Percentiles rank a stretch among this genome's conserved stretches.
These are phyloP conservation scores for Pleurotus citrinopileatus DNA, from an alignment of 768 basidiomycete species.

Conservation along the genomic window DNA sequence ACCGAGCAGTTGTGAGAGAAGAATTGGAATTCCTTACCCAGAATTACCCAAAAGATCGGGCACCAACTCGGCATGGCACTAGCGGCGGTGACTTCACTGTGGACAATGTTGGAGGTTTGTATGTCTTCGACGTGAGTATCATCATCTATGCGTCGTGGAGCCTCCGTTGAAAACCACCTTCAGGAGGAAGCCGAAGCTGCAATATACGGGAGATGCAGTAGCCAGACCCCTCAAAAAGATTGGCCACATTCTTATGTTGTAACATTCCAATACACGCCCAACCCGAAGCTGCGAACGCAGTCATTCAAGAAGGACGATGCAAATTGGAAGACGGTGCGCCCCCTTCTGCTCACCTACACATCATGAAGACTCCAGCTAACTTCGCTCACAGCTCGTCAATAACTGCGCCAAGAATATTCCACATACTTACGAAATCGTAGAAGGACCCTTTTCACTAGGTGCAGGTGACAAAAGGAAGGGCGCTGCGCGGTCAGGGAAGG, in stretches of 20 bases:
- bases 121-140: not conserved
- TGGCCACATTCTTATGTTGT: not conserved
- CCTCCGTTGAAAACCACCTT: not conserved
- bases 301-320: not conserved
- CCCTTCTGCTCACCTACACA: not conserved
- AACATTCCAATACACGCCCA: not conserved
- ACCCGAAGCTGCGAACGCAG: not conserved
- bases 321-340: not conserved
- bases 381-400: slow-evolving; percentile 8
- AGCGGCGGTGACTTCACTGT: not conserved
- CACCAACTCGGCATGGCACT: not conserved
- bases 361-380: not conserved
- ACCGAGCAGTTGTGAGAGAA: not conserved
- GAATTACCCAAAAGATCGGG: not conserved
- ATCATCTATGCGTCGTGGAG: not conserved
- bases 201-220: not conserved
- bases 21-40: not conserved
- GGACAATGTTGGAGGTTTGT: not conserved
- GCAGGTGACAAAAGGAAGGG: not conserved
- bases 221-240: not conserved
- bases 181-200: not conserved
- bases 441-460: not conserved
- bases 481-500: not conserved
- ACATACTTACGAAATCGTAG: not conserved
- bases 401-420: slow-evolving; percentile 2